These are phyloP conservation scores for Blastobotrys persicus DNA, from an alignment of 1,139 yeast genomes.

Conservation along the genomic window DNA sequence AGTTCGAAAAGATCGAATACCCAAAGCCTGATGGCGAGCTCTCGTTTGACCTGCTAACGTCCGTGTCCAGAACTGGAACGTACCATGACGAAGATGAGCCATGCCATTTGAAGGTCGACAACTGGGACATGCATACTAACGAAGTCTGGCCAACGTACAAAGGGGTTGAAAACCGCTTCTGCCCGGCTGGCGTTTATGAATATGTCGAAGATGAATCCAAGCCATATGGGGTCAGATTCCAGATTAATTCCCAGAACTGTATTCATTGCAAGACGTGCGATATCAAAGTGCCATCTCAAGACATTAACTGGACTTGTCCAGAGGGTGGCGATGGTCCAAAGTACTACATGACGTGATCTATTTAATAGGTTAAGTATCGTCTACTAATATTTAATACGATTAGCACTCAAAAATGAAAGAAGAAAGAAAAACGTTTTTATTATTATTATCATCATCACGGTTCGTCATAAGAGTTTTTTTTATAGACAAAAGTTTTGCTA, in stretches of 20 bases:
- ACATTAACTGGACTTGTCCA: constrained; percentile 91
- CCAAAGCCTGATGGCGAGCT: constrained; percentile 92
- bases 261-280: constrained; percentile 98
- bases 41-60: constrained; percentile 86
- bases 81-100: constrained; percentile 92
- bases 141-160: constrained; percentile 68
- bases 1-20: constrained; percentile 70
- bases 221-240: constrained; percentile 69
- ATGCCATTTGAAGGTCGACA: constrained; percentile 82
- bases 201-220: constrained; percentile 68
- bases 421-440: not conserved
- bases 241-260: constrained; percentile 93
- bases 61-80: constrained; percentile 94
- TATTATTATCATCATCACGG: not conserved
- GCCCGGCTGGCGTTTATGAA: constrained; percentile 98
- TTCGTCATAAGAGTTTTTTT: not conserved
- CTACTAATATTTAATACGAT: not conserved
- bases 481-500: constrained; percentile 5
- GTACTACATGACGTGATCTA: constrained; percentile 64
- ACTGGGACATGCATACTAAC: constrained; percentile 63
- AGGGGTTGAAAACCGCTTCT: constrained; percentile 88
- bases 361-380: not conserved
- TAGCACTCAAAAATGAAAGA: not conserved
- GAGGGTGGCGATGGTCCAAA: constrained; percentile 99
- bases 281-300: constrained; percentile 92